phyloP scores from a whole-genome alignment of 2,329 filamentous ascomycete species.

The Rutstroemia sp. region DNA sequence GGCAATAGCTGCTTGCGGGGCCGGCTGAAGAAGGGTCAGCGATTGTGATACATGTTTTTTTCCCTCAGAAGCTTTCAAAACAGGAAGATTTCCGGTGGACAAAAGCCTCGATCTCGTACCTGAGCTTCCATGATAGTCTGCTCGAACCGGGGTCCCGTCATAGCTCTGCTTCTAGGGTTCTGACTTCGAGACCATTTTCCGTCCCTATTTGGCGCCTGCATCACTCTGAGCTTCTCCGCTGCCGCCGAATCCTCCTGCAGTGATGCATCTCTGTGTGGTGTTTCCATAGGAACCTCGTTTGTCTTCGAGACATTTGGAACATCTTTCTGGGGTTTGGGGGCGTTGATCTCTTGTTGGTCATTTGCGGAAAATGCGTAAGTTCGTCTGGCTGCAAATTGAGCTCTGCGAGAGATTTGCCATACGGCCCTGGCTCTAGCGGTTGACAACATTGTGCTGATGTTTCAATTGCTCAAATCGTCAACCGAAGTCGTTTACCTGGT shows the following conservation, averaged over 20 bases:
- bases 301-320: slow-evolving; percentile 51
- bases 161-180: slow-evolving; percentile 70
- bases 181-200: slow-evolving; percentile 82
- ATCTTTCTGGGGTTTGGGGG: slow-evolving; percentile 38
- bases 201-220: slow-evolving; percentile 79
- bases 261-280: slow-evolving; percentile 41
- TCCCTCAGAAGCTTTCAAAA: not conserved
- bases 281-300: slow-evolving; percentile 47
- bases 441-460: slow-evolving; percentile 34
- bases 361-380: slow-evolving; percentile 40
- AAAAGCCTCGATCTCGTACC: slow-evolving; percentile 46
- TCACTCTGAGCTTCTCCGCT: slow-evolving; percentile 22
- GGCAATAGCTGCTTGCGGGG: slow-evolving; percentile 83
- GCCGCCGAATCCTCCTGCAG: slow-evolving; percentile 48
- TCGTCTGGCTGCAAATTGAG: slow-evolving; percentile 21
- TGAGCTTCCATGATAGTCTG: slow-evolving; percentile 91
- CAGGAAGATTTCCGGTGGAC: not conserved
- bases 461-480: slow-evolving; percentile 20
- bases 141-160: slow-evolving; percentile 93
- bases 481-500: not conserved
- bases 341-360: slow-evolving; percentile 32
- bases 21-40: slow-evolving; percentile 55
- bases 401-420: slow-evolving; percentile 33
- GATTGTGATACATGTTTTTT: not conserved
- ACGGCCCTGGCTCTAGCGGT: slow-evolving; percentile 33